phyloP scores from a whole-genome alignment of 805 yeast species.

The Wickerhamomyces mucosus region DNA sequence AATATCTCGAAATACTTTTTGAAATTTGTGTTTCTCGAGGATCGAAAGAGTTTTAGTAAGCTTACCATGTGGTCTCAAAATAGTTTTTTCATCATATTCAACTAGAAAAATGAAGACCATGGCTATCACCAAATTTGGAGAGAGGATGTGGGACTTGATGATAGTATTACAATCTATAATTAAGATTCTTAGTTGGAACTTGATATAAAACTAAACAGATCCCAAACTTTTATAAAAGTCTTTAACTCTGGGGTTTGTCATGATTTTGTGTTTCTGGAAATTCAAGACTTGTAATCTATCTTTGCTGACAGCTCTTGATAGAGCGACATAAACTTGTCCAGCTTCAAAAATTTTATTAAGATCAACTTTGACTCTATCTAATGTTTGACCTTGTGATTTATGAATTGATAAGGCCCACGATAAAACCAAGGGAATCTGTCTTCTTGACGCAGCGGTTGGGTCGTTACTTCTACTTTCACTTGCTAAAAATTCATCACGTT shows the following conservation, averaged over 20 bases:
- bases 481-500: slow-evolving; percentile 9
- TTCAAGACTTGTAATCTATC: slow-evolving; percentile 57
- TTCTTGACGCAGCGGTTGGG: slow-evolving; percentile 27
- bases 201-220: no score
- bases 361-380: slow-evolving; percentile 62
- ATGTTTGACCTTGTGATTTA: slow-evolving; percentile 80
- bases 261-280: slow-evolving; percentile 48
- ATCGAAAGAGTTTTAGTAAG: no score
- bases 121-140: no score
- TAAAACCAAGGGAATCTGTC: slow-evolving; percentile 58
- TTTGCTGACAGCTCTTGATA: slow-evolving; percentile 66
- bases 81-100: no score
- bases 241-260: slow-evolving; percentile 50
- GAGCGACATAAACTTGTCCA: slow-evolving; percentile 79
- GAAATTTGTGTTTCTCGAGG: no score
- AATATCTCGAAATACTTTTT: no score
- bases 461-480: slow-evolving; percentile 25
- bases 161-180: no score
- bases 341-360: slow-evolving; percentile 59
- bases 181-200: no score
- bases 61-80: no score
- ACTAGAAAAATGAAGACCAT: no score
- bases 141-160: no score
- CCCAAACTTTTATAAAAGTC: slow-evolving; percentile 47
- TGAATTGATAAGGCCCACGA: slow-evolving; percentile 85